phyloP scores from a whole-genome alignment of 345 rosid genomes.

The Murraya paniculata region DNA sequence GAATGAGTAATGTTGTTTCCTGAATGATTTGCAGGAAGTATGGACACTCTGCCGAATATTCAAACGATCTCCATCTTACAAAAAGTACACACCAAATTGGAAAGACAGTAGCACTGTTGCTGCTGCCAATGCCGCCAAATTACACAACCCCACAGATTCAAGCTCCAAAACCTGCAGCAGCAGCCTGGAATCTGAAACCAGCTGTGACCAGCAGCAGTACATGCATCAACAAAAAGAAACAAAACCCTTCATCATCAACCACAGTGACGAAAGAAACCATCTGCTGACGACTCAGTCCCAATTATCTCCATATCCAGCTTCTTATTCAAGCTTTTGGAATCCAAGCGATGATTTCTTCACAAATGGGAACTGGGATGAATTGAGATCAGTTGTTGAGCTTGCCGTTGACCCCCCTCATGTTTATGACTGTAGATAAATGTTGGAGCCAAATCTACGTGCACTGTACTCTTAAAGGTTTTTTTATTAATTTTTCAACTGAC shows the following conservation, averaged over 20 bases:
- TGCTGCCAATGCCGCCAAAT: conserved; percentile 7
- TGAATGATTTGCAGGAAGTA: conserved; percentile 49
- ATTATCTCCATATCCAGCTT: conserved; percentile 17
- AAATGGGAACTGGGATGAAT: conserved; percentile 70
- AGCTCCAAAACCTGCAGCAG: conserved; percentile 53
- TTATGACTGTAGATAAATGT: conserved; percentile 17
- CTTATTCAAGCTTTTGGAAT: conserved; percentile 34
- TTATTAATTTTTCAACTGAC: background rate
- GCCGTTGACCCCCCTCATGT: conserved; percentile 21
- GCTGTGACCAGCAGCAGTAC: conserved; percentile 23
- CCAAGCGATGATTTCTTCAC: conserved; percentile 39
- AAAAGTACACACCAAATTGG: conserved; percentile 32
- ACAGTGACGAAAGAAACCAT: conserved; percentile 24
- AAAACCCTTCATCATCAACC: conserved; percentile 20
- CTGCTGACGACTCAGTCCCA: conserved; percentile 16
- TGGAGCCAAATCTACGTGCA: background rate
- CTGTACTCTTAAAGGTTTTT: background rate
- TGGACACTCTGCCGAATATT: conserved; percentile 85
- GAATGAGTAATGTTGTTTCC: background rate
- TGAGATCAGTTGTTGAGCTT: conserved; percentile 51
- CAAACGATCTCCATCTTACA: conserved; percentile 51
- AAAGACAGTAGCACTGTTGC: conserved; percentile 5
- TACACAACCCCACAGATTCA: conserved; percentile 32
- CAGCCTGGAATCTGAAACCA: conserved; percentile 54
- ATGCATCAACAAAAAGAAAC: conserved; percentile 9